Conservation (phyloP, 371 early-diverging fungal species). For the Apophysomyces ossiformis region DNA sequence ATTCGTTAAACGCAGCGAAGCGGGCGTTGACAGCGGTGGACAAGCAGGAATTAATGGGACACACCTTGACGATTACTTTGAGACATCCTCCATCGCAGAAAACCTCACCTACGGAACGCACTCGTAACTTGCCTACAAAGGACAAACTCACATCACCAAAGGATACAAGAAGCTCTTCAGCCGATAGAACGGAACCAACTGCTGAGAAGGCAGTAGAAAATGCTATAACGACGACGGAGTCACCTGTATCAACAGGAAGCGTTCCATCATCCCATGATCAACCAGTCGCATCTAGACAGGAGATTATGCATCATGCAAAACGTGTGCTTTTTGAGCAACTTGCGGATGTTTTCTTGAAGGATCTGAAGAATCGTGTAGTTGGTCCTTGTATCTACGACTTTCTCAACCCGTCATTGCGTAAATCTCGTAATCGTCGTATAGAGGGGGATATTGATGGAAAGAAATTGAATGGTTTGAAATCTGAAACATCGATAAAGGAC, state of each 20-base stretch:
- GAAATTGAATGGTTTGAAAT: constrained; percentile 15
- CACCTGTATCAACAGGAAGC: not conserved
- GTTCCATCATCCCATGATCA: not conserved
- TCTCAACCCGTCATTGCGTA: constrained; percentile 36
- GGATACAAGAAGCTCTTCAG: not conserved
- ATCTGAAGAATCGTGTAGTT: constrained; percentile 60
- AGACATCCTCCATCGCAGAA: constrained; percentile 17
- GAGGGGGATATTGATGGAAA: constrained; percentile 19
- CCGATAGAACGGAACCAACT: not conserved
- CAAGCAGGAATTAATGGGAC: constrained; percentile 49
- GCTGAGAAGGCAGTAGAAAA: not conserved
- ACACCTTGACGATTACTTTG: constrained; percentile 46
- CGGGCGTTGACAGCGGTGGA: constrained; percentile 52
- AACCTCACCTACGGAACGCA: constrained; percentile 5
- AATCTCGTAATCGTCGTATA: not conserved
- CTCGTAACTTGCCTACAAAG: not conserved
- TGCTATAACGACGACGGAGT: not conserved
- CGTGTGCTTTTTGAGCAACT: constrained; percentile 54
- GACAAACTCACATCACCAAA: not conserved
- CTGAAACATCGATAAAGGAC: constrained; percentile 14
- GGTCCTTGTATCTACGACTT: constrained; percentile 61
- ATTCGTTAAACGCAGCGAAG: constrained; percentile 55
- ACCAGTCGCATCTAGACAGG: not conserved
- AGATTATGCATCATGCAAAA: constrained; percentile 40
- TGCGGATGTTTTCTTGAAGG: constrained; percentile 63